Conservation (phyloP, 1,284 basidiomycete species). For the Erythrobasidium hasegawianum region DNA sequence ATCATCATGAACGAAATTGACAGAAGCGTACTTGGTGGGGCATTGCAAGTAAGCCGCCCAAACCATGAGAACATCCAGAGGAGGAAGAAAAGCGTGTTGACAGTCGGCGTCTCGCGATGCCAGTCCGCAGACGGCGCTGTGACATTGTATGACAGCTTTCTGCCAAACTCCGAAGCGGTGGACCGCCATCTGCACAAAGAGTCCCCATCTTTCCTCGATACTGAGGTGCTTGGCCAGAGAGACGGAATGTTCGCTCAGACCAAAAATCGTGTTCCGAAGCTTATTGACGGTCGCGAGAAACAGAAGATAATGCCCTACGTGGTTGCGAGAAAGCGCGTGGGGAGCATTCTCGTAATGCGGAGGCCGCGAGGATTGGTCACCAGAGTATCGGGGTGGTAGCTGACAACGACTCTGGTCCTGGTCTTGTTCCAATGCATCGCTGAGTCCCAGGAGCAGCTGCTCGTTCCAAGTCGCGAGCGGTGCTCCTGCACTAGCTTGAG, state of each 20-base stretch:
- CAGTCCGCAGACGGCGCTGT: conserved; percentile 1
- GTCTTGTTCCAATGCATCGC: not conserved
- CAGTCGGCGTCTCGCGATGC: conserved; percentile 1
- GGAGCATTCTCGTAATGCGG: conserved; percentile 1
- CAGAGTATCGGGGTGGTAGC: conserved; percentile 1
- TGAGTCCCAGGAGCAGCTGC: not conserved
- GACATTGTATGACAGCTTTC: not conserved
- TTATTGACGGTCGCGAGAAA: conserved; percentile 1
- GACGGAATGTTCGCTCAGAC: not conserved
- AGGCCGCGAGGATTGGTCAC: conserved; percentile 1
- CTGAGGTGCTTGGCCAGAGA: conserved; percentile 1
- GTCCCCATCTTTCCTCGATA: conserved; percentile 1
- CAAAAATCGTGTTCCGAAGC: conserved; percentile 1
- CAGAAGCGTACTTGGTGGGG: conserved; percentile 1
- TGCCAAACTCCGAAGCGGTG: conserved; percentile 1
- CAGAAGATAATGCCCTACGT: not conserved
- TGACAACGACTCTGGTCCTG: not conserved
- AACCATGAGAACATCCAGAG: not conserved
- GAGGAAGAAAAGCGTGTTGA: not conserved
- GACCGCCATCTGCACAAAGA: conserved; percentile 1
- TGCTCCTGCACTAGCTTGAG: not conserved
- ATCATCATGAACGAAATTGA: conserved; percentile 2
- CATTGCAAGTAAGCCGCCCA: conserved; percentile 1
- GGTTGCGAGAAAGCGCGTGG: not conserved
- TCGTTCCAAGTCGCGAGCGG: not conserved